Base-by-base conservation (phyloP, 371 early-diverging fungal species). In the Umbelopsis sp. region DNA sequence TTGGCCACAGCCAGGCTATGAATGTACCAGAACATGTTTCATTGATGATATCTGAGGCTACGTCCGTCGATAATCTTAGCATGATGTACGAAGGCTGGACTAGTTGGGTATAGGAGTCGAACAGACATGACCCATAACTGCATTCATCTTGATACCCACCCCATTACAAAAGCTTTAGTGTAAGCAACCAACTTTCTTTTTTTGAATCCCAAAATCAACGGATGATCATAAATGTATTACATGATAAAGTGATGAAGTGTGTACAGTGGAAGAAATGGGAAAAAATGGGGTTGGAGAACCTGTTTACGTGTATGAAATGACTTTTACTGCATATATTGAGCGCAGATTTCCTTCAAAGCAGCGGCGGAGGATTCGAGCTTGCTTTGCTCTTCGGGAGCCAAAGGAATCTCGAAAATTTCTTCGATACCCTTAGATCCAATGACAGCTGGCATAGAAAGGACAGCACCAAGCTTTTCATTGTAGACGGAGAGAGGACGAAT, bases 371-470 rank as follows among this genome's bases (percentile, higher is more conserved):
- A 22, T 20, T 80, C 48, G 10, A 90, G 74, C 67, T 80, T 76
- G 44, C 74, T 73, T 52, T 73, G 70, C 69, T 92, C 94, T 18
- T 85, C 76, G 8, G 80, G 76, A 66, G 76, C 76, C 48, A 94
- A 76, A 10, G 81, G 81, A 14, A 92, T 79, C 9, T 90, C 89
- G 66, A 91, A 76, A 1, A 91, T 80, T 38, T 80, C 78, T 74
- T 88, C 86, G 18, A 93, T 80, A n/a, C 94, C 94, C 44, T 85
- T 71, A 57, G 76, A 76, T 10, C 94, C 93, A 37, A 94, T 72
- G 24, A 93, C 87, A 24, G 89, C 87, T 0, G 94, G 95, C 83
- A 87, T 82, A 9, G 92, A 90, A 32, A 94, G 69, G 51, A 88
- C 89, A 63, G 87, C 85, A 63, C 81, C 82, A 32, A 85, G 83